phyloP scores from a whole-genome alignment of 257 asterid species.

The Misopates orontium region DNA sequence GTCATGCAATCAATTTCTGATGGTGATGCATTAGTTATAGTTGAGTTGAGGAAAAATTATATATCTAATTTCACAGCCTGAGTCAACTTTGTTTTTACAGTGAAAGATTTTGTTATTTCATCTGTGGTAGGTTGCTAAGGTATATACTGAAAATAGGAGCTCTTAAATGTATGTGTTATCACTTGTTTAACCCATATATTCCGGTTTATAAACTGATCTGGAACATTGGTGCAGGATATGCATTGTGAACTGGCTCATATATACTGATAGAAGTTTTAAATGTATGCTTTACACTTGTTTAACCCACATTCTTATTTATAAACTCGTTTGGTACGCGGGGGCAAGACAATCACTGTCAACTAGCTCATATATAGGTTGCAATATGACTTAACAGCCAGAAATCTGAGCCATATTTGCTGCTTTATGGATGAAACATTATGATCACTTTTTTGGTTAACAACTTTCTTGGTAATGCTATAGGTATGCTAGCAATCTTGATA shows the following conservation, averaged over 20 bases:
- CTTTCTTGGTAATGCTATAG: constrained; percentile 45
- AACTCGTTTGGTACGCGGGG: constrained; percentile 5
- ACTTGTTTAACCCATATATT: constrained; percentile 2
- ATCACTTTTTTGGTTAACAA: constrained; percentile 6
- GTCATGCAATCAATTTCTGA: neutral
- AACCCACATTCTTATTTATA: neutral
- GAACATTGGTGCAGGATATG: neutral
- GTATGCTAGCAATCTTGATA: constrained; percentile 82
- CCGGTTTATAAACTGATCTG: constrained; percentile 1
- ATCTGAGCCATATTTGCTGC: constrained; percentile 1
- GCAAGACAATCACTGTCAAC: neutral
- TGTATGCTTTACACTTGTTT: constrained; percentile 4
- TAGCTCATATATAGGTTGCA: constrained; percentile 7
- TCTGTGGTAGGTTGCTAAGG: constrained; percentile 8
- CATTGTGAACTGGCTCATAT: constrained; percentile 13
- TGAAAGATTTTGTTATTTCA: constrained; percentile 5
- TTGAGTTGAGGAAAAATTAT: neutral
- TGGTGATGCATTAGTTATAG: neutral
- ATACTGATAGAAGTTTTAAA: constrained; percentile 2
- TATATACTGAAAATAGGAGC: constrained; percentile 2
- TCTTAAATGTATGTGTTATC: constrained; percentile 1
- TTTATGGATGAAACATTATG: neutral
- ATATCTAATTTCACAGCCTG: neutral
- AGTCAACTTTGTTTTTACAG: constrained; percentile 5
- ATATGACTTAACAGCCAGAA: constrained; percentile 8